Base-by-base conservation (phyloP, 176 grass and related monocot genomes). In the Triticum turgidum region DNA sequence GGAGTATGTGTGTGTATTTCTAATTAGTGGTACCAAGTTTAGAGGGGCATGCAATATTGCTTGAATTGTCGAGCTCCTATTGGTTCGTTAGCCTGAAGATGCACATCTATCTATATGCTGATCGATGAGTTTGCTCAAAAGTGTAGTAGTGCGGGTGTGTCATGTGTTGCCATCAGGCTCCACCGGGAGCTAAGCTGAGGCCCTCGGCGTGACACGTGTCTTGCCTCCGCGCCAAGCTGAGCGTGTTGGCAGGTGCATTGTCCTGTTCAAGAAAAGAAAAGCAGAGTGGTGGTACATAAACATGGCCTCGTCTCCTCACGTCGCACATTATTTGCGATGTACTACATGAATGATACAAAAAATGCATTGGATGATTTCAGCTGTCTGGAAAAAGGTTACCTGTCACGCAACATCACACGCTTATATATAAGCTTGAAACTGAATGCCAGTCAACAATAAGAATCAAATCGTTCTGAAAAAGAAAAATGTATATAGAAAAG, bases 241-340 rank as follows among this genome's bases (percentile, higher is more conserved):
- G 38, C 9, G 38, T 27, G n/a, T 3, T 58, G 74, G 74, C 74
- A 10, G 56, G 38, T 45, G 27, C 61, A 80, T 64, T 80, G 61
- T 65, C 78, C 2, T 65, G 37, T 44, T 63, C 78, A 80, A 41
- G n/a, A 47, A 74, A 67, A 33, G 47, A 21, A 80, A 80, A 59
- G 18, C 18, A 56, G 52, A 2, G 54, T 21, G 7, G 18, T 58
- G 9, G 22, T 42, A 42, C 61, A 65, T 49, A 45, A 45, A 65
- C 78, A 80, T 65, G 61, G 70, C 39, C 70, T 73, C 39, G 15
- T 72, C 70, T 42, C 33, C 54, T 79, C 76, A 79, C 76, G 12
- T 39, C 54, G 0, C 77, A 39, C 77, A 5, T 62, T 24, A 73
- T 45, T 25, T 22, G 70, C 41, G 38, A 41, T 71, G 68, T 37